Conservation (phyloP, 371 early-diverging fungal genomes). For the Rhizomucor pusillus region DNA sequence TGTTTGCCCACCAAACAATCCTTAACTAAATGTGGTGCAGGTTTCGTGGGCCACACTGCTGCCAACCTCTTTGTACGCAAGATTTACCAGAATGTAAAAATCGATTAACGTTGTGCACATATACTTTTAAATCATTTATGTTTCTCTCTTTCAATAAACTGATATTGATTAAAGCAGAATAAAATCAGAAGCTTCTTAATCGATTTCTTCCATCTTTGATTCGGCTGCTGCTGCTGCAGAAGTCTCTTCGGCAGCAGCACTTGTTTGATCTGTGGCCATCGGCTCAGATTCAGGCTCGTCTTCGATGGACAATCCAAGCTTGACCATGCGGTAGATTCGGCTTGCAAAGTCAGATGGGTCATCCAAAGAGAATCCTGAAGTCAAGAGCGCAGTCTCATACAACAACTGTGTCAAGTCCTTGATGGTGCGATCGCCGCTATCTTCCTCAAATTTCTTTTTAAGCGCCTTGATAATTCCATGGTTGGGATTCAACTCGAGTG, state of each 20-base stretch:
- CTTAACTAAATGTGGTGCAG: slow-evolving; percentile 10
- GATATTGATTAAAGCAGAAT: too few species aligned
- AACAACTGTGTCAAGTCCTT: slow-evolving; percentile 93
- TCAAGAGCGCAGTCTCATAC: slow-evolving; percentile 92
- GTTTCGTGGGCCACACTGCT: slow-evolving; percentile 62
- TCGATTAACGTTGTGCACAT: too few species aligned
- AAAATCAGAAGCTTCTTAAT: too few species aligned
- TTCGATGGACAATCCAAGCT: slow-evolving; percentile 93
- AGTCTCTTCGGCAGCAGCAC: slow-evolving; percentile 63
- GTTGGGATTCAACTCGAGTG: slow-evolving; percentile 84
- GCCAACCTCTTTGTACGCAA: slow-evolving; percentile 65
- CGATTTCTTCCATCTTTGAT: slow-evolving; percentile 98
- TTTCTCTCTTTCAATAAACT: too few species aligned
- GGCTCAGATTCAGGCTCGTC: slow-evolving; percentile 57
- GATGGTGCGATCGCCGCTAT: slow-evolving; percentile 96
- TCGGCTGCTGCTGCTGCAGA: too few species aligned
- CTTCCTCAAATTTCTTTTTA: slow-evolving; percentile 82
- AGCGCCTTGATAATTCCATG: slow-evolving; percentile 65
- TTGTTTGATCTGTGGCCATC: slow-evolving; percentile 11
- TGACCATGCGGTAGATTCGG: slow-evolving; percentile 98
- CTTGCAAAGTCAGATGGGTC: slow-evolving; percentile 89
- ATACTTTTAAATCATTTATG: too few species aligned
- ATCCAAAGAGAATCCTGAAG: slow-evolving; percentile 96
- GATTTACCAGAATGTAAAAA: slow-evolving; percentile 75
- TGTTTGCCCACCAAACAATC: background rate